Evolutionary conservation across 495 filamentous ascomycete genomes (phyloP), one percentile per base, ranked within the genome.

Genomic region (Penicillium odoratum): DNA sequence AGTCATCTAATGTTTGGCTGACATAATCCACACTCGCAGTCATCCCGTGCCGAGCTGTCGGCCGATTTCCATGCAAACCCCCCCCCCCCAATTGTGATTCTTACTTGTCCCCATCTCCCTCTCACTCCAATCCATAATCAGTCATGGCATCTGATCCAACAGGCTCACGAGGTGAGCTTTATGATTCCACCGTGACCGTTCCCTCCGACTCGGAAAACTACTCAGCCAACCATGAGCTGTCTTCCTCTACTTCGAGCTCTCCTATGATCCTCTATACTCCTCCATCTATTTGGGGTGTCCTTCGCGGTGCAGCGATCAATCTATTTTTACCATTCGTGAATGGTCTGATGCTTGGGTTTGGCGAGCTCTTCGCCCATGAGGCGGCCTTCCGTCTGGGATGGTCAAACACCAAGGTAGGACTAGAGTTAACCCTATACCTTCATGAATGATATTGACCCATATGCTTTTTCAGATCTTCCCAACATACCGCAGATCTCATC

Each of bases 341-440:
- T 73, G 94, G 94, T 21, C 81, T 99, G 74, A 99, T 99, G 94
- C 76, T 99, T 53, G 94, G 94, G 5, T 96, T 99, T 67, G 94
- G 94, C 25, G 94, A 99, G 74, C 77, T 99, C 38, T 88, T 98
- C 69, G 94, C 94, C 53, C 93, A 99, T 69, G 94, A 99, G 75
- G 84, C 89, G 10, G 94, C 94, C 11, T 98, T 93, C 67, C 80
- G 92, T 61, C 78, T 96, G 54, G 94, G 94, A 46, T 98, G 94
- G 94, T 85, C 88, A 42, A 86, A 87, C 49, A 97, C 94, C 60
- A 93, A 92, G 85, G 94, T 97, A 83, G 49, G 82, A 3, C 21
- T 3, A 29, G 4, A 48, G 28, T 30, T 0, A 7, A 9, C 28
- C 46, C 28, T 3, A 13, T 18, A 11, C 26, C 18, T 38, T 36